A percentile compares a stretch with the other conserved stretches of the same genome.
These are phyloP conservation scores for Candida pini DNA, from an alignment of 805 yeast genomes.

Conservation along the genomic window DNA sequence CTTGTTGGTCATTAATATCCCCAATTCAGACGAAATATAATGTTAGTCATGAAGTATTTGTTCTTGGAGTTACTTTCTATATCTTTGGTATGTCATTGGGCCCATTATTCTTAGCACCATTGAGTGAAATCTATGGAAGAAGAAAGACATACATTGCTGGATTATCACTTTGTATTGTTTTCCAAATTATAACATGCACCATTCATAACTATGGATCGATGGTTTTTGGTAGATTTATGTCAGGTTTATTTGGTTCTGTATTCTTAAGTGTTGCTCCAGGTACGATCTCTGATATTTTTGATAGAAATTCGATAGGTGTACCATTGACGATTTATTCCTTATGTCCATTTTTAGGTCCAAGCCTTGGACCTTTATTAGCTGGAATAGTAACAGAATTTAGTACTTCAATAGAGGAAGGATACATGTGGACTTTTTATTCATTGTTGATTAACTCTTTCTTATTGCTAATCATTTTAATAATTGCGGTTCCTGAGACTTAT, in stretches of 20 bases:
- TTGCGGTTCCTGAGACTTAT: constrained; percentile 38
- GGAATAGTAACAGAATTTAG: constrained; percentile 56
- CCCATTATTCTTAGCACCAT: constrained; percentile 56
- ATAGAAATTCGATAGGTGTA: constrained; percentile 52
- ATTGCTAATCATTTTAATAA: constrained; percentile 17
- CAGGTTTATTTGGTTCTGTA: constrained; percentile 71
- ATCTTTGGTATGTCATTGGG: constrained; percentile 62
- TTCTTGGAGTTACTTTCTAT: constrained; percentile 52
- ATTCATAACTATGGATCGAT: constrained; percentile 57
- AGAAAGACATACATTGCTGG: constrained; percentile 46
- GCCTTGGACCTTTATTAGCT: constrained; percentile 59
- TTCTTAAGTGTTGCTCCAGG: constrained; percentile 78
- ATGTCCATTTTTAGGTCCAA: constrained; percentile 66
- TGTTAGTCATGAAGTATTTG: constrained; percentile 53
- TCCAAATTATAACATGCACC: constrained; percentile 53
- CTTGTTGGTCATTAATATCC: constrained; percentile 60
- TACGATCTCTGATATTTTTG: constrained; percentile 64
- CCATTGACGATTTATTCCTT: constrained; percentile 66
- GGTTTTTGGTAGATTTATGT: constrained; percentile 57
- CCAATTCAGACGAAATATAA: constrained; percentile 43
- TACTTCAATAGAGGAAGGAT: constrained; percentile 32
- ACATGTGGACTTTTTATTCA: constrained; percentile 71
- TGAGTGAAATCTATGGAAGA: constrained; percentile 54
- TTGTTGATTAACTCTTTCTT: constrained; percentile 49
- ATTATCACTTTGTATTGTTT: constrained; percentile 38